Percentiles rank a stretch among this genome's conserved stretches.
phyloP scores from a whole-genome alignment of 2,329 filamentous ascomycete genomes.

The Claviceps sp. region DNA sequence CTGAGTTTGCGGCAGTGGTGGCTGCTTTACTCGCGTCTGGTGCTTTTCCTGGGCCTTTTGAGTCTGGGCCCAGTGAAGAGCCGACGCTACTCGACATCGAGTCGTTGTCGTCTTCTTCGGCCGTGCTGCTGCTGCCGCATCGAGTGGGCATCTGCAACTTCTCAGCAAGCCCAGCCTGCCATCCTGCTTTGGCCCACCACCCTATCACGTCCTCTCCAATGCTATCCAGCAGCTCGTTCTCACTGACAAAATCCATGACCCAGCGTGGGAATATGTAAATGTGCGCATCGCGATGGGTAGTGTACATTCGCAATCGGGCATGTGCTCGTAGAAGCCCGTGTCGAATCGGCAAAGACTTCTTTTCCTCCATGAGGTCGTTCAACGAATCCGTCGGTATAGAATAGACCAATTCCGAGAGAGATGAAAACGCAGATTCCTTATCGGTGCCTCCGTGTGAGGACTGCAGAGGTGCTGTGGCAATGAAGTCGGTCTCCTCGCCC shows the following conservation, averaged over 20 bases:
- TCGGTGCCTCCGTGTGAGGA: constrained; percentile 29
- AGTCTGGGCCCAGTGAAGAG: constrained; percentile 15
- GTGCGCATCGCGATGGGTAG: constrained; percentile 77
- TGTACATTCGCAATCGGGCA: constrained; percentile 65
- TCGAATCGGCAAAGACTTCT: constrained; percentile 59
- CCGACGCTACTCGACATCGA: constrained; percentile 16
- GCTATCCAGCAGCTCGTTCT: constrained; percentile 72
- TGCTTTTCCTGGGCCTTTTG: constrained; percentile 7
- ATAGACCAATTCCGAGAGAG: constrained; percentile 68
- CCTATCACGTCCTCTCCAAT: constrained; percentile 85
- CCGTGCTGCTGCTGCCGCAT: constrained; percentile 24
- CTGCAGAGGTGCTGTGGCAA: constrained; percentile 60
- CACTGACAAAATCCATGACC: constrained; percentile 71
- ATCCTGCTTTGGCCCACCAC: constrained; percentile 90
- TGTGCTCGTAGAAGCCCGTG: constrained; percentile 64
- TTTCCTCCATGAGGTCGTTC: constrained; percentile 67
- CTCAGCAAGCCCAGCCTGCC: constrained; percentile 68
- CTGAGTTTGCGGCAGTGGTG: not conserved
- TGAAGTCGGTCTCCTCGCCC: constrained; percentile 84
- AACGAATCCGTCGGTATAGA: constrained; percentile 80
- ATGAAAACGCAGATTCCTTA: constrained; percentile 49
- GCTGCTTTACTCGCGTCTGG: not conserved
- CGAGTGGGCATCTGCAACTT: constrained; percentile 64
- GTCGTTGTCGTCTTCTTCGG: constrained; percentile 24
- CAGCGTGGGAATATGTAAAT: constrained; percentile 90